phyloP scores from a whole-genome alignment of 176 grass and related monocot species.

The Zea luxurians region DNA sequence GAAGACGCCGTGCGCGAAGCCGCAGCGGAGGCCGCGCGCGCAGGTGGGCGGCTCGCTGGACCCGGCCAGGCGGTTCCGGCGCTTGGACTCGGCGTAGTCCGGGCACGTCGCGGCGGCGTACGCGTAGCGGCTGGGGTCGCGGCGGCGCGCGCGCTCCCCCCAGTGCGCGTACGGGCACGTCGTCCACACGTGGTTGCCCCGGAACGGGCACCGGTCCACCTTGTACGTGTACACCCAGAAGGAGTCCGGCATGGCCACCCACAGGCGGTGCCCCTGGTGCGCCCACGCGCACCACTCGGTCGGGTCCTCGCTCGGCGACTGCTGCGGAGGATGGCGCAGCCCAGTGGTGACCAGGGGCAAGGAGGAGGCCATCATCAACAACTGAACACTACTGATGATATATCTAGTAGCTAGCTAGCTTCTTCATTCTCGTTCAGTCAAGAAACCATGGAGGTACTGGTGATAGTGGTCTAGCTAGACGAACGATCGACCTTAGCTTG shows the following conservation, averaged over 20 bases:
- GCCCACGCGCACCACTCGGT: constrained; percentile 14
- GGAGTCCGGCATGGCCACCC: constrained; percentile 41
- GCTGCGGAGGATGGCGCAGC: background rate
- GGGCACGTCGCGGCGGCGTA: constrained; percentile 51
- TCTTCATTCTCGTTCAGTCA: too few relatives aligned
- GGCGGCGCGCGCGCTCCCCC: constrained; percentile 49
- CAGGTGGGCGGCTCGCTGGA: background rate
- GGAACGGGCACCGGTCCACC: constrained; percentile 47
- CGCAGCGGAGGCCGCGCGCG: constrained; percentile 19
- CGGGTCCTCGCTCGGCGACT: too few relatives aligned
- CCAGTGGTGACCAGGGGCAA: background rate
- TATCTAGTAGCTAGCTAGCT: too few relatives aligned
- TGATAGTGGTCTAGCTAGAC: too few relatives aligned
- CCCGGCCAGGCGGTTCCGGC: too few relatives aligned
- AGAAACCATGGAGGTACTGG: too few relatives aligned
- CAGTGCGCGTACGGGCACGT: constrained; percentile 62
- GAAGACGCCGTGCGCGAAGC: constrained; percentile 49
- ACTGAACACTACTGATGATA: too few relatives aligned
- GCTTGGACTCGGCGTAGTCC: constrained; percentile 15
- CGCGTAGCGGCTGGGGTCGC: constrained; percentile 42
- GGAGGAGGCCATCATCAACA: background rate
- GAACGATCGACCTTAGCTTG: too few relatives aligned
- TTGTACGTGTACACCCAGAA: constrained; percentile 79
- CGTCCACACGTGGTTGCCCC: constrained; percentile 45
- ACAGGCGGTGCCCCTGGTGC: constrained; percentile 37